These are phyloP conservation scores for Chloranthus sessilifolius DNA, from an alignment of 164 flowering plant genomes.

Conservation along the genomic window DNA sequence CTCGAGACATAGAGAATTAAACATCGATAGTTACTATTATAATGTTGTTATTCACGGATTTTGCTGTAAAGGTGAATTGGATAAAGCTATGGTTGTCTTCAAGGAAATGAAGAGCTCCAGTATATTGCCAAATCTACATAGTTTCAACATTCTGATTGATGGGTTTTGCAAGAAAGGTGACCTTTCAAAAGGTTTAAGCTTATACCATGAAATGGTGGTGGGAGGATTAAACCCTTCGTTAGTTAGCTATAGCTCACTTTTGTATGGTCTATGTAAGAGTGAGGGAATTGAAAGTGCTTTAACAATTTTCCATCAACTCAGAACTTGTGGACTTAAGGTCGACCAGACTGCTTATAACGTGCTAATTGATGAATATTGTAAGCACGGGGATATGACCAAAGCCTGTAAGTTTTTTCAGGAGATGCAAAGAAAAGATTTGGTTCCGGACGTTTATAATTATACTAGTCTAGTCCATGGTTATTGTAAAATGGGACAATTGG, in stretches of 20 bases:
- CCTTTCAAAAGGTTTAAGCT: conserved; percentile 22
- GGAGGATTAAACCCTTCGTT: conserved; percentile 37
- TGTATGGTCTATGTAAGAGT: conserved; percentile 33
- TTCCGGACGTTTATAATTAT: conserved; percentile 28
- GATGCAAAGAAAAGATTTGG: conserved; percentile 36
- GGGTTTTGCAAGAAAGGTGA: conserved; percentile 51
- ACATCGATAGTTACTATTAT: conserved; percentile 39
- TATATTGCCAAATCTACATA: conserved; percentile 44
- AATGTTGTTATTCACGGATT: conserved; percentile 54
- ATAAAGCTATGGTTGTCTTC: conserved; percentile 37
- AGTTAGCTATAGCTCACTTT: conserved; percentile 36
- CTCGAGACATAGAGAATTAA: conserved; percentile 20
- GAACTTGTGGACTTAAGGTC: conserved; percentile 26
- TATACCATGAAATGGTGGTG: conserved; percentile 43
- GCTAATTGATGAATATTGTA: conserved; percentile 39
- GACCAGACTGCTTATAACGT: conserved; percentile 33
- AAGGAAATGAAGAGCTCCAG: conserved; percentile 46
- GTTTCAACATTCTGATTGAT: conserved; percentile 55
- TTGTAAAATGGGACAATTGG: conserved; percentile 30
- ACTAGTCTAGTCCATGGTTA: conserved; percentile 32
- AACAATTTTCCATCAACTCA: conserved; percentile 24
- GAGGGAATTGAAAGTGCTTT: conserved; percentile 32
- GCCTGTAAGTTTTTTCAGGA: conserved; percentile 32
- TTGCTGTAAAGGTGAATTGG: conserved; percentile 33
- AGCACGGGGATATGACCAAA: conserved; percentile 32